Conservation (phyloP, 805 yeast species). For the Wickerhamiella australiensis region DNA sequence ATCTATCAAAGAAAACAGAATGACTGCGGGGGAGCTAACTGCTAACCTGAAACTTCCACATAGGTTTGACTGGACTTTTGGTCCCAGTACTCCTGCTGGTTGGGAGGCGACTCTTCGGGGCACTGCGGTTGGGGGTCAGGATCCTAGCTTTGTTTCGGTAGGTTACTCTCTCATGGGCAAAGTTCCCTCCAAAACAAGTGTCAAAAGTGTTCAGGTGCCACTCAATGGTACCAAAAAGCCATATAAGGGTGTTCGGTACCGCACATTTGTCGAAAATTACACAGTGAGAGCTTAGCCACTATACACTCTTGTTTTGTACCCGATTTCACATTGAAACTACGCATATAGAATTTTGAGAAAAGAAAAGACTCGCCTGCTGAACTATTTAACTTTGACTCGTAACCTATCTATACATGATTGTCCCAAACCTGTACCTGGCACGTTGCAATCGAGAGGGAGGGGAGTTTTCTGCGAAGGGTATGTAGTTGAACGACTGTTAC, state of each 20-base stretch:
- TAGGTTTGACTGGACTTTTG: constrained; percentile 51
- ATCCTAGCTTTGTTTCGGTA: constrained; percentile 20
- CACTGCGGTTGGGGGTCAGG: constrained; percentile 23
- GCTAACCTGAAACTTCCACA: constrained; percentile 40
- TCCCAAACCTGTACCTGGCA: too few relatives aligned
- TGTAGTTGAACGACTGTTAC: too few relatives aligned
- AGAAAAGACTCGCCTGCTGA: too few relatives aligned
- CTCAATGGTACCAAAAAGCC: constrained; percentile 34
- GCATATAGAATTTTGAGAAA: too few relatives aligned
- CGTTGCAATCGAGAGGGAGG: too few relatives aligned
- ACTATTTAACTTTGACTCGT: too few relatives aligned
- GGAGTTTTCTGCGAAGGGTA: too few relatives aligned
- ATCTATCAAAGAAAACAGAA: constrained; percentile 42
- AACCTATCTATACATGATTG: too few relatives aligned
- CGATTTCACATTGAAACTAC: too few relatives aligned
- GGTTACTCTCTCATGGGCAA: constrained; percentile 47
- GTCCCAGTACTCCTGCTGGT: constrained; percentile 47
- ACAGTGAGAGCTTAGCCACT: constrained; percentile 19
- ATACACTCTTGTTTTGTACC: too few relatives aligned
- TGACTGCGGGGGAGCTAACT: constrained; percentile 66
- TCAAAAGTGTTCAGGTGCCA: constrained; percentile 14
- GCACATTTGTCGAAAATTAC: constrained; percentile 26
- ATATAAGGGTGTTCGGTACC: constrained; percentile 52
- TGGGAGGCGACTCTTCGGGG: constrained; percentile 59
- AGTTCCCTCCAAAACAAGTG: constrained; percentile 41